Conservation (phyloP, 2,329 filamentous ascomycete genomes). For the Cladosporium sp. region DNA sequence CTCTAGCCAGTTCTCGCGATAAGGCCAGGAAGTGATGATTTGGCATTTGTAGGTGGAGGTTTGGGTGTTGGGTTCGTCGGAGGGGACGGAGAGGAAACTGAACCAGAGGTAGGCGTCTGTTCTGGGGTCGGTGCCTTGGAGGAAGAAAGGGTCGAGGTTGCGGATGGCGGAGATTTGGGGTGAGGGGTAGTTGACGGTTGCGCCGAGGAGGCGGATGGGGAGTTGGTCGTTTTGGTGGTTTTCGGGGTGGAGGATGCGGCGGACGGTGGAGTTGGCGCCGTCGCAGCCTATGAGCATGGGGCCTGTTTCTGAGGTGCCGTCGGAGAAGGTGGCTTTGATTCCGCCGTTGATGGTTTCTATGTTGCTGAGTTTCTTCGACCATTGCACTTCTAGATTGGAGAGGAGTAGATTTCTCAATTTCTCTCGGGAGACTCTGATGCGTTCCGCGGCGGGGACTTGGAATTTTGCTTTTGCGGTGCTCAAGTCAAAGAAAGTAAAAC, state of each 20-base stretch:
- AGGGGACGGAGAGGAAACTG: conserved; percentile 48
- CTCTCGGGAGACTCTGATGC: conserved; percentile 13
- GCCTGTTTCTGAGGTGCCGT: conserved; percentile 62
- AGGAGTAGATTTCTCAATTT: conserved; percentile 15
- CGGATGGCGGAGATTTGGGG: conserved; percentile 41
- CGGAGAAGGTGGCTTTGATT: conserved; percentile 2
- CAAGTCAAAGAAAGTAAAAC: conserved; percentile 55
- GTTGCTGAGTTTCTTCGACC: conserved; percentile 14
- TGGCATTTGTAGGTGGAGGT: conserved; percentile 15
- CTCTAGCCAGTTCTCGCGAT: conserved; percentile 21
- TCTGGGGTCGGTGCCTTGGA: conserved; percentile 50
- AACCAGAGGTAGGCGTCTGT: conserved; percentile 52
- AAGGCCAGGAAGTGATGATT: conserved; percentile 49
- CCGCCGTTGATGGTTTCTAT: background rate
- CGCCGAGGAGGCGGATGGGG: conserved; percentile 43
- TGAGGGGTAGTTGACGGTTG: conserved; percentile 39
- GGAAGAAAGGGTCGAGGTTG: conserved; percentile 50
- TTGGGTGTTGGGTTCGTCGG: conserved; percentile 5
- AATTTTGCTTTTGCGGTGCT: conserved; percentile 35
- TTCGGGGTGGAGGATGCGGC: conserved; percentile 7
- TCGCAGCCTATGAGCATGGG: conserved; percentile 71
- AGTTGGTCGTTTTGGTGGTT: conserved; percentile 31
- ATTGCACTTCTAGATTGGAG: conserved; percentile 15
- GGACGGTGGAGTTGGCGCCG: conserved; percentile 5
- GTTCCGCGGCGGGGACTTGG: conserved; percentile 19